Base-by-base conservation (phyloP, 2,329 filamentous ascomycete genomes). In the Nigrospora osmanthi region DNA sequence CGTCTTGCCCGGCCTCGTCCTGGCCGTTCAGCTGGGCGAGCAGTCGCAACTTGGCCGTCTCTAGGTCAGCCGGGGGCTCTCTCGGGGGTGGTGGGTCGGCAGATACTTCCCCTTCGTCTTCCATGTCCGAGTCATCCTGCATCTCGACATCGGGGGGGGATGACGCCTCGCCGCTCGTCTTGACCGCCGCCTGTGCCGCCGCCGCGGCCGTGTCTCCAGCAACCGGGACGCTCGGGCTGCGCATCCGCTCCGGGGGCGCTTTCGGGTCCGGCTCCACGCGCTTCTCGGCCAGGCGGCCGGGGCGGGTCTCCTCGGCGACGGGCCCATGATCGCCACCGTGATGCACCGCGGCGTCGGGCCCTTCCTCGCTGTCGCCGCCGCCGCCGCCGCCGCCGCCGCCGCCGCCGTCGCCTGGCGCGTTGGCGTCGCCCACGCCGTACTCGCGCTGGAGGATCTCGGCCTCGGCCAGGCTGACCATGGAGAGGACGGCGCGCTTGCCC, bases 401-500 rank as follows among this genome's bases (percentile, higher is more conserved):
- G n/a, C n/a, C n/a, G 16, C 50, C 57, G 17, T 56, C 51, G 32
- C 56, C 58, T 28, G 23, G 5, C 23, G 23, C 7, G 6, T 17
- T 37, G 3, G 50, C 61, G 42, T 34, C 61, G 45, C 51, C 62
- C 45, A 68, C 61, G 46, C 66, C 67, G 16, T 56, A 65, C 32
- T 61, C 65, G 17, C 73, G 69, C 40, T 66, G 59, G 43, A 77
- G 51, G 11, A 68, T 67, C 11, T 72, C 71, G 61, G 76, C 72
- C 52, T 81, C 73, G 31, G 69, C 69, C 16, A 80, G 60, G 41
- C 74, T 77, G 12, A 72, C 65, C 53, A 77, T 72, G 46, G 85
- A 61, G 52, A 81, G 59, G 16, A 84, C 80, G 1, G 89, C 89
- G 51, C 82, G 77, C 63, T 89, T 88, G 1, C 86, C 89, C 32